These are phyloP conservation scores for Mycothermus thermophilus DNA, from an alignment of 495 filamentous ascomycete species.

Conservation along the genomic window DNA sequence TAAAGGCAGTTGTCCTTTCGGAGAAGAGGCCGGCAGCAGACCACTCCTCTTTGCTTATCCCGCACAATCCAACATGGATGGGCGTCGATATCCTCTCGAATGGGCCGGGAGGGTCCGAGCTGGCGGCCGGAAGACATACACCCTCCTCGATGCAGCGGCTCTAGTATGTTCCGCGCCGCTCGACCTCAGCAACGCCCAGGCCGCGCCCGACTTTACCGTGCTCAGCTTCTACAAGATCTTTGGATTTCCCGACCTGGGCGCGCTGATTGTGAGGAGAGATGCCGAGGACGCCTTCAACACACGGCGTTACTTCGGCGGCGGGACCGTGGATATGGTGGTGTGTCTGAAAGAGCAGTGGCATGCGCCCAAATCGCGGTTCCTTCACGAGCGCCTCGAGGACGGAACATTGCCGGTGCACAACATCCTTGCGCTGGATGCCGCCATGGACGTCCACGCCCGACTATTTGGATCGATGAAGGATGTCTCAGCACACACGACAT, in stretches of 20 bases:
- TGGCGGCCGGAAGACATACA: conserved; percentile 35
- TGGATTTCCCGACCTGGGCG: conserved; percentile 85
- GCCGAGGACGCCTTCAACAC: conserved; percentile 46
- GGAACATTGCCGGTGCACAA: conserved; percentile 81
- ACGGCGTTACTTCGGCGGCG: conserved; percentile 82
- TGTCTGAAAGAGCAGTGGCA: conserved; percentile 55
- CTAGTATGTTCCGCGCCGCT: conserved; percentile 64
- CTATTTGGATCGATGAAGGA: conserved; percentile 57
- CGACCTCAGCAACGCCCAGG: conserved; percentile 45
- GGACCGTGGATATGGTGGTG: conserved; percentile 73
- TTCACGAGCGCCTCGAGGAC: conserved; percentile 77
- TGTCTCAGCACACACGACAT: conserved; percentile 61
- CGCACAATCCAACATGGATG: conserved; percentile 88
- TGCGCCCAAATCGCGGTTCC: conserved; percentile 51
- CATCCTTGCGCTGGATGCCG: conserved; percentile 66
- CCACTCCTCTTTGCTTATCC: conserved; percentile 65
- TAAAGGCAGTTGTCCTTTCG: conserved; percentile 12
- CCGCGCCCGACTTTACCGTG: conserved; percentile 73
- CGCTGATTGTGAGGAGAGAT: conserved; percentile 65
- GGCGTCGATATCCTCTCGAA: conserved; percentile 53
- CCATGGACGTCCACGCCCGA: conserved; percentile 51
- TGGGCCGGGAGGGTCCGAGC: conserved; percentile 50
- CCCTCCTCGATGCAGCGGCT: conserved; percentile 82
- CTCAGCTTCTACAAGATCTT: conserved; percentile 96
- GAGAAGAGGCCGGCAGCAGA: conserved; percentile 2